Base-by-base conservation (phyloP, 345 rosid genomes). In the Mallotus nudiflorus region DNA sequence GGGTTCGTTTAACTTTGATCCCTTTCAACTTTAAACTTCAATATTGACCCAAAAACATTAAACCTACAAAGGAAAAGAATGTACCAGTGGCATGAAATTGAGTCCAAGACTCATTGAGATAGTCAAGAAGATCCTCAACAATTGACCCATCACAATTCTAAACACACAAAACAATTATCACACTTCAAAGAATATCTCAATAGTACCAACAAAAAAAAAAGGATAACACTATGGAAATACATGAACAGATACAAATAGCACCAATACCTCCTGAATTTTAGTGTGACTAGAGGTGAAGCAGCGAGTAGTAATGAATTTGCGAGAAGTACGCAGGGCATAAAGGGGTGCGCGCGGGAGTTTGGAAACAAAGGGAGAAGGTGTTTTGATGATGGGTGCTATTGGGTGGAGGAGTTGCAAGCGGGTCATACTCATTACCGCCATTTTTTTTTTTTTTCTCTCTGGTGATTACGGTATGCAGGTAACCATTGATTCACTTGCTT, bases 91-190 rank as follows among this genome's bases (percentile, higher is more conserved):
- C 97, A 62, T 91, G 97, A 71, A 93, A 93, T 65, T 91, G 96
- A 62, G 98, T 93, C 97, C 98, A 93, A 6, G 97, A 93, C 74
- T 89, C 98, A 51, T 93, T 93, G 33, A 93, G 93, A 77, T 84
- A 93, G 78, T 89, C 89, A 63, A 92, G 78, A 67, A 90, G 82
- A 73, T 84, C 92, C 2, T 84, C 88, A 10, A 88, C 89, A 13
- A 88, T 78, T 12, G 94, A 86, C 0, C 71, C 82, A 73, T 66
- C 72, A 45, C 54, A 63, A 48, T 29, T 65, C 60, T 67, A 24
- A n/a, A 39, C 5, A 37, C 49, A 40, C 24, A 42, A 37, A 53
- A 3, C 16, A 24, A 5, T 9, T 56, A 9, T 7, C n/a, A 35
- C 12, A 45, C 3, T 29, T 37, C n/a, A 25, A 2, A 19, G 19